phyloP scores from a whole-genome alignment of 768 basidiomycete genomes.

The Clavaria fumosa region DNA sequence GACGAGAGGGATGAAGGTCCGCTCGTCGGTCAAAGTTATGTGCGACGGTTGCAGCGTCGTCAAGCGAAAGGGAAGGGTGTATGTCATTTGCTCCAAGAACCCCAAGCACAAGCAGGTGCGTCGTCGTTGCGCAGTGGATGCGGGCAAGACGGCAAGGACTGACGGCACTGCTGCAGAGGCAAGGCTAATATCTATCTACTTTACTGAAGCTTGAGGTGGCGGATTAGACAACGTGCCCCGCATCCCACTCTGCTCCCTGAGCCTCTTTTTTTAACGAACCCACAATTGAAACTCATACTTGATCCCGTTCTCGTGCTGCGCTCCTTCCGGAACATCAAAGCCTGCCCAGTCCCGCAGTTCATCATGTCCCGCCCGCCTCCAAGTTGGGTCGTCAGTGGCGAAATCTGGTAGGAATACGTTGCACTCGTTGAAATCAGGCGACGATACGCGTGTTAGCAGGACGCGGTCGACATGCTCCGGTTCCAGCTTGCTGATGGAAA shows the following conservation, averaged over 20 bases:
- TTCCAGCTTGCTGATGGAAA: conserved; percentile 24
- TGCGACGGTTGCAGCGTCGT: conserved; percentile 91
- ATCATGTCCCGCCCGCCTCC: conserved; percentile 44
- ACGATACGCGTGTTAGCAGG: conserved; percentile 70
- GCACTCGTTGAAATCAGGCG: conserved; percentile 64
- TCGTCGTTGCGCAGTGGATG: conserved; percentile 4
- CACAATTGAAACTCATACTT: conserved; percentile 96
- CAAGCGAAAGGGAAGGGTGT: conserved; percentile 77
- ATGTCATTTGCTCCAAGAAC: conserved; percentile 85
- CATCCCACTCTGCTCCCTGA: too few species aligned
- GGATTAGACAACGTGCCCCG: too few species aligned
- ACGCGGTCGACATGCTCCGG: conserved; percentile 53
- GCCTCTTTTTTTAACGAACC: conserved; percentile 27
- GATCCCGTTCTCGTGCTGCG: conserved; percentile 70
- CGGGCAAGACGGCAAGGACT: conserved; percentile 8
- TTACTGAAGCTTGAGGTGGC: too few species aligned
- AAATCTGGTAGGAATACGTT: conserved; percentile 82
- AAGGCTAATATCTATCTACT: conserved; percentile 30
- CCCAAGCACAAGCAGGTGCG: conserved; percentile 94
- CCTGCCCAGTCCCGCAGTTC: conserved; percentile 67
- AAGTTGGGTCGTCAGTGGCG: conserved; percentile 23
- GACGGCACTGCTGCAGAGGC: conserved; percentile 30
- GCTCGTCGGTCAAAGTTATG: conserved; percentile 85
- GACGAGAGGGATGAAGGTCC: conserved; percentile 91
- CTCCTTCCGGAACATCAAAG: conserved; percentile 59